Conservation (phyloP, 441 rosid species). For the Metrosideros polymorpha region DNA sequence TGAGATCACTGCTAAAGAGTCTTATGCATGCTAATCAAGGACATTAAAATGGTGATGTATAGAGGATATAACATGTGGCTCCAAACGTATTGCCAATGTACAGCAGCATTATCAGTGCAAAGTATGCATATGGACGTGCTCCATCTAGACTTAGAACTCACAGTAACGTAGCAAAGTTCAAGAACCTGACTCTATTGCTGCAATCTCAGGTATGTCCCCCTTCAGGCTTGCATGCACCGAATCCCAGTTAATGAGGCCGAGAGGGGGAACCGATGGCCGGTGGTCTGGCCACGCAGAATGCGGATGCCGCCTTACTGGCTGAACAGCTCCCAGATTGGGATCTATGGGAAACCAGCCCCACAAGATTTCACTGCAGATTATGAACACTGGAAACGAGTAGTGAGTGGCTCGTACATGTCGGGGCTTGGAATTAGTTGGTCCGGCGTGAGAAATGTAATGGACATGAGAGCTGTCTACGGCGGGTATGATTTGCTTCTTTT, state of each 20-base stretch:
- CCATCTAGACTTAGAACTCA: neutral
- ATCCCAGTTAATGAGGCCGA: conserved; percentile 31
- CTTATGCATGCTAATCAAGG: neutral
- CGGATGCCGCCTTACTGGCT: conserved; percentile 74
- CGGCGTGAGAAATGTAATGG: conserved; percentile 81
- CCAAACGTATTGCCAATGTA: neutral
- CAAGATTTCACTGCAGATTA: conserved; percentile 62
- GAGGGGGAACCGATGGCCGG: conserved; percentile 77
- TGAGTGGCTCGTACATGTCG: conserved; percentile 57
- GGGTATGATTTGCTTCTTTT: conserved; percentile 33
- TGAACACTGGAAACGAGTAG: conserved; percentile 76
- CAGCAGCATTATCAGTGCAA: neutral
- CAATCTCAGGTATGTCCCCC: conserved; percentile 63
- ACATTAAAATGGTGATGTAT: neutral
- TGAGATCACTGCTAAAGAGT: neutral
- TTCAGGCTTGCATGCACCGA: conserved; percentile 77
- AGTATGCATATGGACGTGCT: neutral
- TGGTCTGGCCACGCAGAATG: conserved; percentile 61
- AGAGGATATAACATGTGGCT: neutral
- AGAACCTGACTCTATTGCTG: neutral
- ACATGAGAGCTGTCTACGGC: conserved; percentile 91
- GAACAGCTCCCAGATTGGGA: conserved; percentile 80
- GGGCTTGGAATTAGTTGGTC: conserved; percentile 80
- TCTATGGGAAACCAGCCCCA: conserved; percentile 84
- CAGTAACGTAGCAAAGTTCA: neutral